These are phyloP conservation scores for Mytilinidion resinicola DNA, from an alignment of 495 filamentous ascomycete species.

Conservation along the genomic window DNA sequence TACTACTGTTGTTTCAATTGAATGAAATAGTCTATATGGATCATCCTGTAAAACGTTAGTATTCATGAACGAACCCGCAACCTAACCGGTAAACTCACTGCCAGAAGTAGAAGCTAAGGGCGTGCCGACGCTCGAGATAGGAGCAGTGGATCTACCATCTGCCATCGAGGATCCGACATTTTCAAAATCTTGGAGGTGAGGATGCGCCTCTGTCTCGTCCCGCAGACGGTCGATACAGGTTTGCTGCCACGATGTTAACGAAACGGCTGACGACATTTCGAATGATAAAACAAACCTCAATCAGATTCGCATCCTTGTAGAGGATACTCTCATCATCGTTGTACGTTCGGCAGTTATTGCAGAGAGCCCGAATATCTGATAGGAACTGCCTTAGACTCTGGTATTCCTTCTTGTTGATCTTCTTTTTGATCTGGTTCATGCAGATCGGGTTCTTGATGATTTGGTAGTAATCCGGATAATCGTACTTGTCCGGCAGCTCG, in stretches of 20 bases:
- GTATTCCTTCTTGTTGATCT: conserved; percentile 92
- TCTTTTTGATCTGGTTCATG: conserved; percentile 86
- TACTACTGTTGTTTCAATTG: too few species aligned
- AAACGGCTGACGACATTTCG: conserved; percentile 29
- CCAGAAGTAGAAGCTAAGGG: conserved; percentile 48
- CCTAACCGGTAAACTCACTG: background rate
- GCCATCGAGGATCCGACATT: conserved; percentile 41
- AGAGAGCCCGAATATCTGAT: conserved; percentile 74
- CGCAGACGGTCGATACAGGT: conserved; percentile 59
- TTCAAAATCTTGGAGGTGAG: conserved; percentile 69
- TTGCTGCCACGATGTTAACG: conserved; percentile 3
- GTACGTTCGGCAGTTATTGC: conserved; percentile 85
- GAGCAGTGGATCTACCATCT: conserved; percentile 60
- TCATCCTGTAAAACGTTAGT: too few species aligned
- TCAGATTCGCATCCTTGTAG: conserved; percentile 84
- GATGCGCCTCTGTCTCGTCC: conserved; percentile 62
- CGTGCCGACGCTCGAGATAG: conserved; percentile 62
- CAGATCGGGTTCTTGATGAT: conserved; percentile 87
- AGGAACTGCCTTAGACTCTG: conserved; percentile 70
- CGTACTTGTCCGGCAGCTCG: conserved; percentile 76
- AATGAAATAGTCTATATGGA: too few species aligned
- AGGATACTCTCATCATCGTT: conserved; percentile 91
- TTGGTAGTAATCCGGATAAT: conserved; percentile 89
- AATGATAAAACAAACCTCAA: conserved; percentile 62
- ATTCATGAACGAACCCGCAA: too few species aligned